phyloP scores from a whole-genome alignment of 2,329 filamentous ascomycete genomes.

The Alternaria arbusti region DNA sequence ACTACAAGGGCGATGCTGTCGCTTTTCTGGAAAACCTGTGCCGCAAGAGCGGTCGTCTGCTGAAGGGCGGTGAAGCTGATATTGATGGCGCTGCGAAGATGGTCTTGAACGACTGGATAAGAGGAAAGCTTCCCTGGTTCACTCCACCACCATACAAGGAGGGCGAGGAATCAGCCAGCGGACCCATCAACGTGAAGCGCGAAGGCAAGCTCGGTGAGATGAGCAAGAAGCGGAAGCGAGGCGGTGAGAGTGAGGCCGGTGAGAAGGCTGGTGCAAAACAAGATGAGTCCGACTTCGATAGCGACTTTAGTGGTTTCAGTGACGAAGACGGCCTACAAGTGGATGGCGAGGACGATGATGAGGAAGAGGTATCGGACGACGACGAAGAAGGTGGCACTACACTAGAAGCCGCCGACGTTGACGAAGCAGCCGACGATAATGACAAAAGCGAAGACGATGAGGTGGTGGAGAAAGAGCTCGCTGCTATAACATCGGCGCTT shows the following conservation, averaged over 20 bases:
- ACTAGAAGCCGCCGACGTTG: slow-evolving; percentile 18
- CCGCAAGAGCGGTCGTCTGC: slow-evolving; percentile 81
- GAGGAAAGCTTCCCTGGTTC: slow-evolving; percentile 97
- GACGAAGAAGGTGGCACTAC: slow-evolving; percentile 24
- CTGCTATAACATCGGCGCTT: slow-evolving; percentile 43
- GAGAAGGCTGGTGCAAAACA: slow-evolving; percentile 18
- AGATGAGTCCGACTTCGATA: slow-evolving; percentile 23
- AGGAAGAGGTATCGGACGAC: slow-evolving; percentile 26
- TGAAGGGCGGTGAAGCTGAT: slow-evolving; percentile 94
- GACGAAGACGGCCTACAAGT: slow-evolving; percentile 29
- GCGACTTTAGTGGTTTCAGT: slow-evolving; percentile 45
- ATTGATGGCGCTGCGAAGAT: slow-evolving; percentile 95
- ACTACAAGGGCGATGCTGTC: slow-evolving; percentile 73
- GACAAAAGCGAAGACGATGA: slow-evolving; percentile 39
- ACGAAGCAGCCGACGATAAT: slow-evolving; percentile 34
- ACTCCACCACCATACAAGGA: slow-evolving; percentile 71
- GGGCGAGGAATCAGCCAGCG: slow-evolving; percentile 35
- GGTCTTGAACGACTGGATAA: slow-evolving; percentile 93
- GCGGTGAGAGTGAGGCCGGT: slow-evolving; percentile 41
- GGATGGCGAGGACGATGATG: slow-evolving; percentile 29
- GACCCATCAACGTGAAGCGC: slow-evolving; percentile 63
- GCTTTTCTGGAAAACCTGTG: slow-evolving; percentile 88
- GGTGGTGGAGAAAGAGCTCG: slow-evolving; percentile 41
- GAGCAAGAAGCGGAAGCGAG: slow-evolving; percentile 73
- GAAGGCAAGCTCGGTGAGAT: slow-evolving; percentile 85